Conservation (phyloP, 1,284 basidiomycete genomes). For the Cystobasidium slooffiae region DNA sequence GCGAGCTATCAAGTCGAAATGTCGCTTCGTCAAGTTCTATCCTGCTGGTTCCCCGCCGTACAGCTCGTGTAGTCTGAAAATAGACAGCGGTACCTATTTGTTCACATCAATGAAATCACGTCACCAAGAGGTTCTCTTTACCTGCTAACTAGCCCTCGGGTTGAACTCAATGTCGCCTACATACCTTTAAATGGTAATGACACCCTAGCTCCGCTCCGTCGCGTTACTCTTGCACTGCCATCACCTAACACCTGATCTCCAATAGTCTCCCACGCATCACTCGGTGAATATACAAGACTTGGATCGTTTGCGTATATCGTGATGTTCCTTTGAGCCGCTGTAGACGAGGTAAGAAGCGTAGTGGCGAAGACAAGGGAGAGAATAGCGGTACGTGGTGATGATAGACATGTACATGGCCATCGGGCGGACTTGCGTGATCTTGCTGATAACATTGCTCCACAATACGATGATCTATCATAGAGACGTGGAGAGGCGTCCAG, state of each 20-base stretch:
- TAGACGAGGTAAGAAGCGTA: neutral
- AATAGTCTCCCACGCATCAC: slow-evolving; percentile 14
- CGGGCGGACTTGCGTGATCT: too few relatives aligned
- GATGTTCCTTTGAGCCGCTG: slow-evolving; percentile 7
- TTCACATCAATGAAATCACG: neutral
- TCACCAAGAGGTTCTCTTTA: neutral
- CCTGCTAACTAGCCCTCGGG: too few relatives aligned
- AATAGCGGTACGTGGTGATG: neutral
- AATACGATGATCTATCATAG: too few relatives aligned
- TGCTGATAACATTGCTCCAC: too few relatives aligned
- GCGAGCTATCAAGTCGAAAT: slow-evolving; percentile 28
- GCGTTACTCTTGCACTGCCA: slow-evolving; percentile 18
- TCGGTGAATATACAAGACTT: slow-evolving; percentile 4
- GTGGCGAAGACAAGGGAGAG: neutral
- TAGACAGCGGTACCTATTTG: slow-evolving; percentile 36
- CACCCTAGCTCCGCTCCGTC: slow-evolving; percentile 11
- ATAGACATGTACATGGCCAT: neutral
- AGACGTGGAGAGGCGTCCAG: too few relatives aligned
- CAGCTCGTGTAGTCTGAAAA: slow-evolving; percentile 29
- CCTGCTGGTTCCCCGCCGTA: neutral
- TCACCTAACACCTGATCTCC: neutral
- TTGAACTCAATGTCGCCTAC: neutral
- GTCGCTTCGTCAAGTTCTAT: slow-evolving; percentile 24
- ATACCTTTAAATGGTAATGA: slow-evolving; percentile 29
- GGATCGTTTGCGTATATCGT: slow-evolving; percentile 20